Evolutionary conservation across 805 yeast genomes (phyloP), one percentile per base, ranked within the genome.

Genomic region (Spathaspora arborariae): DNA sequence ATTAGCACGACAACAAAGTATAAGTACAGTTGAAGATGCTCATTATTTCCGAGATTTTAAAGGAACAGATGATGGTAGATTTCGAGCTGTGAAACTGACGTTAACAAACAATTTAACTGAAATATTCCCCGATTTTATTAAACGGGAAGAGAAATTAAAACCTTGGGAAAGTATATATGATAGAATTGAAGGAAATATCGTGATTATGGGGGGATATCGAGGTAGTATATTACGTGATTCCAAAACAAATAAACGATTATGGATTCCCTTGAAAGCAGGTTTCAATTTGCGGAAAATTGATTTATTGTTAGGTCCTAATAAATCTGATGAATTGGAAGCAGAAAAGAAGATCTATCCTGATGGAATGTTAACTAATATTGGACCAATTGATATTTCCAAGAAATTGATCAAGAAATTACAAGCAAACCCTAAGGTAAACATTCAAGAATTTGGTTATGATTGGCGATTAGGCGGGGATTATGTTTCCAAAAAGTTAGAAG

Each of bases 201-300:
- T 91, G 2, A 71, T 91, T 1, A 49, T 91, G 63, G 97, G 97
- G 4, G 97, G 97, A 0, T 91, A 86, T 63, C 72, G 97, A 56
- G 97, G 97, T 2, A 80, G 89, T 39, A 78, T 85, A 4, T 65
- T 91, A 44, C 63, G 92, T 39, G 94, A 88, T 56, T 58, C 79
- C 1, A 67, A 68, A 10, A 84, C 96, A 0, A 64, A 72, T 11
- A 79, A 82, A 49, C 70, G 92, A 44, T 78, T 86, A 1, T 91
- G 97, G 97, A 79, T 90, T 36, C 97, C 97, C 0, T 59, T 85
- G 5, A 85, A 86, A 56, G 96, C 92, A 0, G 96, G 96, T 0
- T 74, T 91, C 44, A 83, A 87, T 54, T 68, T 89, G 22, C 70
- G 83, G 18, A 85, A 82, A 56, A 78, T 85, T 49, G 81, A 87